Evolutionary conservation across 495 filamentous ascomycete species (phyloP).

Genomic region (Tetracladium marchalianum): DNA sequence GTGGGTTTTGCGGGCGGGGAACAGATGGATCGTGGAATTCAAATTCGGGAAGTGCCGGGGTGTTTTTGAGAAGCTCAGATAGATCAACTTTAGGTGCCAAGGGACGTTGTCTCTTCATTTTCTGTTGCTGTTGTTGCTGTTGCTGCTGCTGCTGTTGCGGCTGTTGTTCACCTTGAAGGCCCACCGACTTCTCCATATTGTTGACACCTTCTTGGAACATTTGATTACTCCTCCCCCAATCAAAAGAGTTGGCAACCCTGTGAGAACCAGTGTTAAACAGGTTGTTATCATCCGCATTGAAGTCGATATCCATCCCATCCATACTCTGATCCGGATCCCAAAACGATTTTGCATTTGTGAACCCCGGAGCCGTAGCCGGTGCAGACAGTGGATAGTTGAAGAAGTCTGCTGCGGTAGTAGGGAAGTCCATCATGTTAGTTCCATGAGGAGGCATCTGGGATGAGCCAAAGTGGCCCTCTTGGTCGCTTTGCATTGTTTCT

Average conservation of each 20-base stretch:
- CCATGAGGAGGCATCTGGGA: slow-evolving; percentile 12
- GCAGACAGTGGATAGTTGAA: slow-evolving; percentile 64
- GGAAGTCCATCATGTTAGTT: slow-evolving; percentile 24
- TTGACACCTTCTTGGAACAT: slow-evolving; percentile 32
- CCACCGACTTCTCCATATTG: neutral
- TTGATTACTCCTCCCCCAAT: slow-evolving; percentile 39
- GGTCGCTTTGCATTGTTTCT: slow-evolving; percentile 42
- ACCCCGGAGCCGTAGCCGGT: slow-evolving; percentile 57
- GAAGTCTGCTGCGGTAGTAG: slow-evolving; percentile 52
- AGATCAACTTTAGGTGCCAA: slow-evolving; percentile 16
- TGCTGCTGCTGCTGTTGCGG: too few species aligned
- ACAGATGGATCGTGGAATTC: slow-evolving; percentile 5
- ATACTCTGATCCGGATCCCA: slow-evolving; percentile 58
- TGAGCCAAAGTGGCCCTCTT: slow-evolving; percentile 21
- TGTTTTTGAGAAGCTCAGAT: slow-evolving; percentile 3
- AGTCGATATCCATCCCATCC: slow-evolving; percentile 47
- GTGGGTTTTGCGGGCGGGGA: too few species aligned
- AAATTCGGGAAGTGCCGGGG: neutral
- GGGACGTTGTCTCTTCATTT: slow-evolving; percentile 7
- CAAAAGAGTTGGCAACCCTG: slow-evolving; percentile 30
- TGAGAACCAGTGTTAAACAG: slow-evolving; percentile 21
- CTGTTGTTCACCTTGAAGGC: too few species aligned
- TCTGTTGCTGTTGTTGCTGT: neutral
- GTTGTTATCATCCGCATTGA: slow-evolving; percentile 25
- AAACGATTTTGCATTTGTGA: slow-evolving; percentile 56